Evolutionary conservation across 495 filamentous ascomycete genomes (phyloP).

Genomic region (Annulohypoxylon moriforme): DNA sequence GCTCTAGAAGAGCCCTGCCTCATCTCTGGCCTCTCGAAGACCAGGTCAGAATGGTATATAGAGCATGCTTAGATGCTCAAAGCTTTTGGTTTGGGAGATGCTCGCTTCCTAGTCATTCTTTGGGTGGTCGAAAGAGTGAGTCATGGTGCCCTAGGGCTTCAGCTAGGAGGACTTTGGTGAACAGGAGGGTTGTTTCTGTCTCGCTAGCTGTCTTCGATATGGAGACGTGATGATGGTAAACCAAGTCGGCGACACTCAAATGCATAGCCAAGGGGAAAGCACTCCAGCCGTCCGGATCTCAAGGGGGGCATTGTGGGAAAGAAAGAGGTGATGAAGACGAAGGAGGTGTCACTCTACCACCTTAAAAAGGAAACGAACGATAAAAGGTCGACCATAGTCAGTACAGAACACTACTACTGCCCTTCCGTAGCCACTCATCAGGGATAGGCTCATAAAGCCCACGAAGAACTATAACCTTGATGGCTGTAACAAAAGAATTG

Average conservation of each 20-base stretch:
- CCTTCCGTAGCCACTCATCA: constrained; percentile 58
- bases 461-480: constrained; percentile 46
- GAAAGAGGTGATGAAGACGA: constrained; percentile 31
- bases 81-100: constrained; percentile 8
- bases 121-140: constrained; percentile 20
- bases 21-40: constrained; percentile 19
- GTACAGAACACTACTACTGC: constrained; percentile 54
- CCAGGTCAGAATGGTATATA: constrained; percentile 21
- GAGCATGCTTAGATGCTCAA: constrained; percentile 21
- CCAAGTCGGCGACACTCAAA: constrained; percentile 46
- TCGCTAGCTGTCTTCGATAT: constrained; percentile 38
- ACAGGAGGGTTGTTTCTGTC: constrained; percentile 36
- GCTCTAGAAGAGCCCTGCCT: constrained; percentile 28
- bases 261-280: constrained; percentile 41
- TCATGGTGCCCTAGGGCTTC: constrained; percentile 37
- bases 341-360: constrained; percentile 45
- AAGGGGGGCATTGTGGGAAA: constrained; percentile 43
- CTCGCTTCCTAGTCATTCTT: constrained; percentile 12
- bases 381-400: constrained; percentile 52
- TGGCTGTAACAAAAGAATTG: constrained; percentile 57
- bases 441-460: constrained; percentile 60
- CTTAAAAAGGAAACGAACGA: constrained; percentile 48
- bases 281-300: constrained; percentile 35
- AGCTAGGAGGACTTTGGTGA: constrained; percentile 30
- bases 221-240: constrained; percentile 40